Evolutionary conservation across 2,329 filamentous ascomycete genomes (phyloP).

Genomic region (Orbilia ellipsospora): DNA sequence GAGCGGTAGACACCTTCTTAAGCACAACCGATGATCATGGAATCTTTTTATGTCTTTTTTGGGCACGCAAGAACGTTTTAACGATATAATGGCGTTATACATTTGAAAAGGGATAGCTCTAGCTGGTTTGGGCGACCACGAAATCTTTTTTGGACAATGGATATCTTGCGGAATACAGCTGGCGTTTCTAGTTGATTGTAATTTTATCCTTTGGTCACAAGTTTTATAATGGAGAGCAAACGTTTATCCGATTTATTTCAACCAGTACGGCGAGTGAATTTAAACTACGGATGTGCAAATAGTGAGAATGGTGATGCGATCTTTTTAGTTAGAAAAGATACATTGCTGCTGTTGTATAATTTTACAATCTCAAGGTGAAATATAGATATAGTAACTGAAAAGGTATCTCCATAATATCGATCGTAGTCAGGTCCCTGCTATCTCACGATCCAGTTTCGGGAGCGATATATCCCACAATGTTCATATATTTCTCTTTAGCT

Average conservation of each 20-base stretch:
- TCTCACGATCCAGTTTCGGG: not conserved
- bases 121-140: slow-evolving; percentile 10
- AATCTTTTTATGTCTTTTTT: too few species aligned
- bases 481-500: not conserved
- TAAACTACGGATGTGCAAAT: not conserved
- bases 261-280: not conserved
- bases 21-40: too few species aligned
- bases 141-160: slow-evolving; percentile 14
- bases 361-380: too few species aligned
- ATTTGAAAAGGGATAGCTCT: slow-evolving; percentile 8
- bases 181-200: slow-evolving; percentile 48
- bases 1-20: not conserved
- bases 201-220: slow-evolving; percentile 26
- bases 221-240: slow-evolving; percentile 27
- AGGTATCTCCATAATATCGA: too few species aligned
- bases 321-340: too few species aligned
- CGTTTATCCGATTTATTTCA: not conserved
- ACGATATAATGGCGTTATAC: slow-evolving; percentile 13
- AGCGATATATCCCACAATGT: too few species aligned
- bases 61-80: too few species aligned
- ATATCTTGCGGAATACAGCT: slow-evolving; percentile 14
- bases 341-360: too few species aligned
- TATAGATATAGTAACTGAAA: too few species aligned
- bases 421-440: too few species aligned
- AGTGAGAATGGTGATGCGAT: too few species aligned